phyloP scores from a whole-genome alignment of 495 filamentous ascomycete genomes.

The Neurospora sp. region DNA sequence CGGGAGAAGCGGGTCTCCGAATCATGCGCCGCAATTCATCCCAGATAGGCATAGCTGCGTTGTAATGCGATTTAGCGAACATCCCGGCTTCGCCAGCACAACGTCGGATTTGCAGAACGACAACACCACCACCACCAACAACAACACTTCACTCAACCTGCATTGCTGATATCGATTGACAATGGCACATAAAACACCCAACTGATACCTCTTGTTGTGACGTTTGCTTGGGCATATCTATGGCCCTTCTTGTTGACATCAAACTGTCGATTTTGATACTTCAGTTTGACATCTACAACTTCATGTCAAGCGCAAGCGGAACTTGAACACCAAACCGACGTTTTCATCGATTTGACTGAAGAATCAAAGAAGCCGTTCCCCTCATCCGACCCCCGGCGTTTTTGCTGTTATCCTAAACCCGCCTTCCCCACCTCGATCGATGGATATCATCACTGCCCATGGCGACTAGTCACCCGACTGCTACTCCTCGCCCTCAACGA shows the following conservation, averaged over 20 bases:
- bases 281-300: background rate
- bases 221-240: background rate
- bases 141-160: background rate
- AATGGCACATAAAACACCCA: background rate
- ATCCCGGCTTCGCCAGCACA: background rate
- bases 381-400: background rate
- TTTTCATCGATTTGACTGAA: too few species aligned
- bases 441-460: background rate
- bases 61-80: background rate
- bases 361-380: background rate
- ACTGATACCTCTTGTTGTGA: background rate
- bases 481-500: background rate
- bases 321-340: too few species aligned
- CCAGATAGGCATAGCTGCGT: background rate
- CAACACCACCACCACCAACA: background rate
- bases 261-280: background rate
- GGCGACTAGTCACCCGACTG: background rate
- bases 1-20: conserved; percentile 24
- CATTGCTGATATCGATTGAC: background rate
- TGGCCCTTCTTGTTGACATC: background rate
- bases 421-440: background rate
- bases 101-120: background rate
- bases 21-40: background rate
- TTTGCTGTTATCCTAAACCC: background rate
- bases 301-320: background rate